Base-by-base conservation (phyloP, 2,329 filamentous ascomycete genomes). In the Parascedosporium putredinis region DNA sequence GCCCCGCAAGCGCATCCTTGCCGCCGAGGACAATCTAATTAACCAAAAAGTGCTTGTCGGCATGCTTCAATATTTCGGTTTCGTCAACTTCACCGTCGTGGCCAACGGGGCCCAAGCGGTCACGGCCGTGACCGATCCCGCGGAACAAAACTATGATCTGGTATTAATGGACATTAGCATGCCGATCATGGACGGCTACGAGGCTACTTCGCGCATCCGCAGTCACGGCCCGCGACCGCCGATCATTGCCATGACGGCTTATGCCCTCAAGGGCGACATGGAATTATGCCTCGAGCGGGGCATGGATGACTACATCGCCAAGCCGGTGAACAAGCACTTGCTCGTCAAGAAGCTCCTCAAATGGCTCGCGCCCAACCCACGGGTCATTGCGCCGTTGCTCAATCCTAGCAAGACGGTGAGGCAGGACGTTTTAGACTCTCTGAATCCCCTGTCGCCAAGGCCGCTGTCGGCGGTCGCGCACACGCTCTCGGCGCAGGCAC, bases 231-330 rank as follows among this genome's bases (percentile, higher is more conserved):
- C 68, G 2, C 53, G 60, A 2, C 67, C 68, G 1, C 67, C 71
- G 1, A 71, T 78, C 29, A 72, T 78, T 29, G 74, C 74, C 1
- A 62, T 78, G 40, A 77, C 74, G 3, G 74, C 75, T 0, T 75
- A 78, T 52, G 76, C 76, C 0, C 62, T 79, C 16, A 74, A 75
- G 46, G 76, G 72, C 0, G 75, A 80, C 52, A 69, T 66, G 3
- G 76, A 79, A 43, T 65, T 63, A 8, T 79, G 76, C 53, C 62
- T 76, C 24, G 68, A 70, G 4, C 70, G 69, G 46, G 76, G 76
- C 1, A 76, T 79, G 74, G 70, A 73, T 38, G 75, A 72, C 38
- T 79, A 78, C 53, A 64, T 79, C 10, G 63, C 74, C 2, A 79
- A 79, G 55, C 76, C 75, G 1, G 68, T 78, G 9, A 69, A 75